Evolutionary conservation across 177 flowering plant genomes (phyloP).

Genomic region (Vitis hybrid): DNA sequence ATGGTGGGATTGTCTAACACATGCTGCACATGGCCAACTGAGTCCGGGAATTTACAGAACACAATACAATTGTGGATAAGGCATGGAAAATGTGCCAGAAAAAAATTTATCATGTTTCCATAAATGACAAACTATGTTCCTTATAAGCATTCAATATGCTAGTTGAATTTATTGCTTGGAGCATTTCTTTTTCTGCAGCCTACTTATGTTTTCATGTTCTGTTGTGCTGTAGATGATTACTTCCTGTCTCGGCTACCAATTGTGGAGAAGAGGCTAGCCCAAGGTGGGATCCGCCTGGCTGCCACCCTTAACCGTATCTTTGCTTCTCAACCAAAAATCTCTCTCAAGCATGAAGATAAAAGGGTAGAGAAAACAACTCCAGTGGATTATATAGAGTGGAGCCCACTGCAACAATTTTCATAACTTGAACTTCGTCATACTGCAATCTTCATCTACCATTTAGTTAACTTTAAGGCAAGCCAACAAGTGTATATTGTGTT

Average conservation of each 20-base stretch:
- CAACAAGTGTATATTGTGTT: not conserved
- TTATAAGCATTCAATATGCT: too few relatives aligned
- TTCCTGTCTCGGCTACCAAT: conserved; percentile 82
- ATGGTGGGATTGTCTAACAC: too few relatives aligned
- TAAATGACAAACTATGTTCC: not conserved
- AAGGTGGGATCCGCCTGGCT: conserved; percentile 85
- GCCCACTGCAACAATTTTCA: not conserved
- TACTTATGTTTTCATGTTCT: not conserved
- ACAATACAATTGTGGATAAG: not conserved
- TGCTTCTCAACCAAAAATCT: conserved; percentile 30
- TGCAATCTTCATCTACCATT: conserved; percentile 2
- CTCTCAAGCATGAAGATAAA: conserved; percentile 38
- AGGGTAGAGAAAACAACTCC: not conserved
- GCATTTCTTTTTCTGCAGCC: not conserved
- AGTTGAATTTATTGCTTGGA: not conserved
- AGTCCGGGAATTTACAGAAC: not conserved
- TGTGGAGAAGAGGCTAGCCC: conserved; percentile 88
- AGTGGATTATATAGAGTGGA: not conserved
- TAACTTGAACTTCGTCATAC: conserved; percentile 15
- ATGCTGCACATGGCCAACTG: not conserved
- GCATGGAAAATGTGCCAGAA: not conserved
- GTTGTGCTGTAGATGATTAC: conserved; percentile 61
- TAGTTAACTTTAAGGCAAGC: conserved; percentile 15
- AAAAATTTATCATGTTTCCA: not conserved
- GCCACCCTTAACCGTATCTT: conserved; percentile 83